Evolutionary conservation across 331 rosid genomes (phyloP).

Genomic region (Ulmus americana): DNA sequence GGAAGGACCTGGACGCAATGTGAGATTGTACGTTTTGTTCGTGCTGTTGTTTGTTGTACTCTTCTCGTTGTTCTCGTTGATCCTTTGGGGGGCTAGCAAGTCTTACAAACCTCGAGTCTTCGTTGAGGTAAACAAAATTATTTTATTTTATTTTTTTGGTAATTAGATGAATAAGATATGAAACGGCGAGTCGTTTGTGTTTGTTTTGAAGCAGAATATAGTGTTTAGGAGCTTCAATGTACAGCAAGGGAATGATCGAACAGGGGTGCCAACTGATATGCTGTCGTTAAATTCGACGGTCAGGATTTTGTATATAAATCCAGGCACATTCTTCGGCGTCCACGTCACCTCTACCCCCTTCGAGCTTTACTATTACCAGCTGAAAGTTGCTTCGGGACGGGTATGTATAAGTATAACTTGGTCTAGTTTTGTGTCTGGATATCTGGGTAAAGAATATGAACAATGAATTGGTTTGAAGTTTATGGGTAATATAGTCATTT

Average conservation of each 20-base stretch:
- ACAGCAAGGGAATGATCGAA: conserved; percentile 70
- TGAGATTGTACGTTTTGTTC: conserved; percentile 47
- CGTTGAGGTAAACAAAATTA: conserved; percentile 40
- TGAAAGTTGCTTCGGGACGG: conserved; percentile 67
- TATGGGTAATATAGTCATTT: conserved; percentile 14
- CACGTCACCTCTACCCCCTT: conserved; percentile 75
- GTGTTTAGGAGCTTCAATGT: conserved; percentile 60
- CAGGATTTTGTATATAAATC: conserved; percentile 55
- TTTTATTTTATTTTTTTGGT: background rate
- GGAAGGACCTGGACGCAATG: conserved; percentile 23
- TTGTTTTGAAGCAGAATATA: conserved; percentile 35
- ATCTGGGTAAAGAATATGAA: background rate
- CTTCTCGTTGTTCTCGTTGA: conserved; percentile 54
- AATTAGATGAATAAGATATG: background rate
- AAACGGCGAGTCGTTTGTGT: background rate
- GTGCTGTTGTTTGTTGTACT: conserved; percentile 44
- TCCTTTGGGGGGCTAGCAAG: conserved; percentile 88
- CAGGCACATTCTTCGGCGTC: conserved; percentile 78
- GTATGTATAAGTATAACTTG: conserved; percentile 14
- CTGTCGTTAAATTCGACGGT: conserved; percentile 85
- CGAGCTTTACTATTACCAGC: conserved; percentile 58
- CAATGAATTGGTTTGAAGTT: background rate
- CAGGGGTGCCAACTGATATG: conserved; percentile 78
- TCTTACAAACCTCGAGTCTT: conserved; percentile 45
- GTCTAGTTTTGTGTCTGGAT: background rate